A percentile compares a stretch with the other conserved stretches of the same genome.
phyloP scores from a whole-genome alignment of 1,284 basidiomycete species.

The Malassezia nana region DNA sequence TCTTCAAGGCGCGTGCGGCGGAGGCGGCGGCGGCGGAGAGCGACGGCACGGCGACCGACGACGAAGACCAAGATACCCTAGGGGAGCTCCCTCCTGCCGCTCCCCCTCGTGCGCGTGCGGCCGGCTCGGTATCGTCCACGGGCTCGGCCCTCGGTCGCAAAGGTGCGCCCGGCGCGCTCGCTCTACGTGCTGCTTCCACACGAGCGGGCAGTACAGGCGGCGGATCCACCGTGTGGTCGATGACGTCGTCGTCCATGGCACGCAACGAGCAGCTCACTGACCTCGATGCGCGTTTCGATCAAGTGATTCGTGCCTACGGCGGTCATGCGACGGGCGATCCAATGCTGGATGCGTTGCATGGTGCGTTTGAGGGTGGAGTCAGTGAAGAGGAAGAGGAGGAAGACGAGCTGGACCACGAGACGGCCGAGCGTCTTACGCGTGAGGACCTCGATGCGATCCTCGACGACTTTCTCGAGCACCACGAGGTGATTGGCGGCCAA shows the following conservation, averaged over 20 bases:
- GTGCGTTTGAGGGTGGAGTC: slow-evolving; percentile 54
- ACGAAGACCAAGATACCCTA: slow-evolving; percentile 32
- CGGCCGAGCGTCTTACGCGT: slow-evolving; percentile 61
- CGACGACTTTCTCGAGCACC: slow-evolving; percentile 85
- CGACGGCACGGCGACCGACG: slow-evolving; percentile 18
- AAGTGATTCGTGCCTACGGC: slow-evolving; percentile 11
- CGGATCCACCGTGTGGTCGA: slow-evolving; percentile 50
- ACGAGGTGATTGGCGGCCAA: slow-evolving; percentile 76
- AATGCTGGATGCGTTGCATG: slow-evolving; percentile 1
- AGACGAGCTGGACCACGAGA: slow-evolving; percentile 56
- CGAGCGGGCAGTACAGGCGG: slow-evolving; percentile 33
- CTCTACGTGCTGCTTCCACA: slow-evolving; percentile 34
- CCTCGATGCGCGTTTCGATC: slow-evolving; percentile 84
- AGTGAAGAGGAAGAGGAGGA: slow-evolving; percentile 62
- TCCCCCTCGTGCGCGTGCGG: slow-evolving; percentile 13
- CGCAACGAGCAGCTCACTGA: slow-evolving; percentile 77
- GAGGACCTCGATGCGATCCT: slow-evolving; percentile 85
- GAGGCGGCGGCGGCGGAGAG: neutral
- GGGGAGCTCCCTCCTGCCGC: slow-evolving; percentile 21
- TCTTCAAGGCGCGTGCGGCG: slow-evolving; percentile 32
- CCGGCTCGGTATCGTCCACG: slow-evolving; percentile 16
- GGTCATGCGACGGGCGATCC: slow-evolving; percentile 6
- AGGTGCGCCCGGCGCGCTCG: slow-evolving; percentile 35
- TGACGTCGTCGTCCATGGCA: slow-evolving; percentile 94
- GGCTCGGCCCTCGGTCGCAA: slow-evolving; percentile 33